phyloP scores from a whole-genome alignment of 2,329 filamentous ascomycete genomes.

The Alternaria sp. region DNA sequence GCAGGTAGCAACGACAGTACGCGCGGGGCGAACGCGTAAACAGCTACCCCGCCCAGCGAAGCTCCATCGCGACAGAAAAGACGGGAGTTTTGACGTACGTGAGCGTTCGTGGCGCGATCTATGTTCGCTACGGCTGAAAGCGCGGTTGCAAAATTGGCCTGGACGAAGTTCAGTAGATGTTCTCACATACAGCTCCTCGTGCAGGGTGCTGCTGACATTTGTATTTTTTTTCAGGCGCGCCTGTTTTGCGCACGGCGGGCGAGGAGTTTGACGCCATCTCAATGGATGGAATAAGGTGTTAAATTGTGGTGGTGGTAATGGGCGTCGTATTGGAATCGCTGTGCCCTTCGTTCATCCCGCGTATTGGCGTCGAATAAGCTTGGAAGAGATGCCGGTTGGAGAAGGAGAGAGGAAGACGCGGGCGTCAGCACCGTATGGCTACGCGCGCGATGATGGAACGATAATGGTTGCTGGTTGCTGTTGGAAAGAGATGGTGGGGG shows the following conservation, averaged over 20 bases:
- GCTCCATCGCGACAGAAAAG: slow-evolving; percentile 30
- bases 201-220: slow-evolving; percentile 65
- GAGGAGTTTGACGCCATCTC: slow-evolving; percentile 71
- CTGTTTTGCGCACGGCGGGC: slow-evolving; percentile 72
- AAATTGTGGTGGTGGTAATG: slow-evolving; percentile 41
- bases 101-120: slow-evolving; percentile 95
- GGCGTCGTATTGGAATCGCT: slow-evolving; percentile 27
- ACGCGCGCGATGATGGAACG: slow-evolving; percentile 36
- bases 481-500: slow-evolving; percentile 3
- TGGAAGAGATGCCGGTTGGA: slow-evolving; percentile 32
- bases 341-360: slow-evolving; percentile 41
- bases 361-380: slow-evolving; percentile 23
- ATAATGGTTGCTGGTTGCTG: slow-evolving; percentile 31
- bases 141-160: slow-evolving; percentile 90
- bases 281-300: slow-evolving; percentile 49
- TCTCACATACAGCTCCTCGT: background rate
- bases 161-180: background rate
- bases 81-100: slow-evolving; percentile 71
- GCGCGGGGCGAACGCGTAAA: slow-evolving; percentile 45
- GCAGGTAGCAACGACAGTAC: slow-evolving; percentile 37
- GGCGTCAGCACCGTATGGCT: slow-evolving; percentile 18
- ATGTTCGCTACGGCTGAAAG: slow-evolving; percentile 97
- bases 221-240: slow-evolving; percentile 93
- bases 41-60: slow-evolving; percentile 33
- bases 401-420: background rate